Evolutionary conservation across 2,329 filamentous ascomycete genomes (phyloP).

Genomic region (Fonsecaea multimorphosa): DNA sequence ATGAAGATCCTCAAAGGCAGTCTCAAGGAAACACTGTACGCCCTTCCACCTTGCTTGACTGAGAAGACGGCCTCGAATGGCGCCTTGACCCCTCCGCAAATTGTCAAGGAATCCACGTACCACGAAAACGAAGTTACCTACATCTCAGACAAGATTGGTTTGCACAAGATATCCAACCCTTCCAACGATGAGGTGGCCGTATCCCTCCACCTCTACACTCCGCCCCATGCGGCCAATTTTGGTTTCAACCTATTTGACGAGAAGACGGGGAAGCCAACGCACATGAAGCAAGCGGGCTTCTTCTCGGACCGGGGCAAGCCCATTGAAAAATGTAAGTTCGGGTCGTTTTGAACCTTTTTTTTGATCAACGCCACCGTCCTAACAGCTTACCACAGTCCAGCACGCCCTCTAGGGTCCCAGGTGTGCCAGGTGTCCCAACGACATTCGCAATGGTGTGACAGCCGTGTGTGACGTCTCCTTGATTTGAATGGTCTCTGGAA

Average conservation of each 20-base stretch:
- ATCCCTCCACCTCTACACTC: slow-evolving; percentile 86
- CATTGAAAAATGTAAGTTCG: slow-evolving; percentile 40
- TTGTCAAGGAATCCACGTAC: slow-evolving; percentile 72
- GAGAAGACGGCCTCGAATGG: slow-evolving; percentile 49
- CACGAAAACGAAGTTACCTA: slow-evolving; percentile 78
- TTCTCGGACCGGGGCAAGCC: slow-evolving; percentile 65
- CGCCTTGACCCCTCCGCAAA: slow-evolving; percentile 60
- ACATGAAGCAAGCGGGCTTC: slow-evolving; percentile 73
- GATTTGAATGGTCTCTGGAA: not conserved
- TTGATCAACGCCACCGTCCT: not conserved
- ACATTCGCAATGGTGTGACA: not conserved
- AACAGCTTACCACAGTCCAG: not conserved
- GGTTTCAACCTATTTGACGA: slow-evolving; percentile 84
- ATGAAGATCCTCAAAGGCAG: slow-evolving; percentile 86
- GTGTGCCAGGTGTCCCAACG: not conserved
- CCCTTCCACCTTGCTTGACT: slow-evolving; percentile 64
- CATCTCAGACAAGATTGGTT: slow-evolving; percentile 85
- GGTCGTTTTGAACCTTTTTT: slow-evolving; percentile 20
- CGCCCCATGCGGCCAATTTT: slow-evolving; percentile 81
- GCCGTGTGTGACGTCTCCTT: not conserved
- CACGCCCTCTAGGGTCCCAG: not conserved
- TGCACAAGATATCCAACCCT: slow-evolving; percentile 82
- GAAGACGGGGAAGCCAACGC: slow-evolving; percentile 73
- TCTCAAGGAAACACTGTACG: slow-evolving; percentile 81
- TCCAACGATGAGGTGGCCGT: slow-evolving; percentile 72